These are phyloP conservation scores for Alternaria panax DNA, from an alignment of 2,329 filamentous ascomycete species.

Conservation along the genomic window DNA sequence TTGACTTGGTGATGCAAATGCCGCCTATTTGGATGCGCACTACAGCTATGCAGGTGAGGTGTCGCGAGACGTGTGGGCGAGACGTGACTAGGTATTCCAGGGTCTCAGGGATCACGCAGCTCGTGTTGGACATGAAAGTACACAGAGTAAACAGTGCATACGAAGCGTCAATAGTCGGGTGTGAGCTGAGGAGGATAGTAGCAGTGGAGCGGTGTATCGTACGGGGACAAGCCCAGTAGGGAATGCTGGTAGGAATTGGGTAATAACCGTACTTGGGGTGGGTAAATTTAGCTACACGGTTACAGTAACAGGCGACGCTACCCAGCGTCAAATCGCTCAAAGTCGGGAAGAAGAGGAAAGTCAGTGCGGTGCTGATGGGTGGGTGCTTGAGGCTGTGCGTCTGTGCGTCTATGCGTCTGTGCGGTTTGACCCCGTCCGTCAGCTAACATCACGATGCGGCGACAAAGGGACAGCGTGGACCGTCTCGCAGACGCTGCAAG, in stretches of 20 bases:
- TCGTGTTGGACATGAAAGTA: conserved; percentile 7
- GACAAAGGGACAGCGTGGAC: not conserved
- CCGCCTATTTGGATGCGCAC: not conserved
- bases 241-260: conserved; percentile 26
- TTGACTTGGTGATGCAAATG: not conserved
- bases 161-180: conserved; percentile 9
- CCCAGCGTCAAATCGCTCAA: conserved; percentile 46
- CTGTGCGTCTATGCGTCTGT: conserved; percentile 7
- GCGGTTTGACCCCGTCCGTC: conserved; percentile 13
- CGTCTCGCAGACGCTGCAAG: not conserved
- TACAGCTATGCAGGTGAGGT: conserved; percentile 29
- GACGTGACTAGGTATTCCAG: conserved; percentile 4
- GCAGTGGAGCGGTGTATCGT: conserved; percentile 22
- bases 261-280: conserved; percentile 7
- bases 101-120: conserved; percentile 11
- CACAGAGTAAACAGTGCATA: conserved; percentile 9
- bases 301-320: conserved; percentile 36
- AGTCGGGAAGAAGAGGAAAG: conserved; percentile 31
- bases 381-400: conserved; percentile 39
- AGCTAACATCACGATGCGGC: conserved; percentile 10
- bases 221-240: conserved; percentile 12
- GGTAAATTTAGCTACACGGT: conserved; percentile 39
- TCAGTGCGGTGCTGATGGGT: conserved; percentile 2
- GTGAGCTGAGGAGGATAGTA: not conserved
- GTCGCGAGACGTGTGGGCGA: conserved; percentile 14